These are phyloP conservation scores for Calophaca sinica DNA, from an alignment of 306 rosid species.

Conservation along the genomic window DNA sequence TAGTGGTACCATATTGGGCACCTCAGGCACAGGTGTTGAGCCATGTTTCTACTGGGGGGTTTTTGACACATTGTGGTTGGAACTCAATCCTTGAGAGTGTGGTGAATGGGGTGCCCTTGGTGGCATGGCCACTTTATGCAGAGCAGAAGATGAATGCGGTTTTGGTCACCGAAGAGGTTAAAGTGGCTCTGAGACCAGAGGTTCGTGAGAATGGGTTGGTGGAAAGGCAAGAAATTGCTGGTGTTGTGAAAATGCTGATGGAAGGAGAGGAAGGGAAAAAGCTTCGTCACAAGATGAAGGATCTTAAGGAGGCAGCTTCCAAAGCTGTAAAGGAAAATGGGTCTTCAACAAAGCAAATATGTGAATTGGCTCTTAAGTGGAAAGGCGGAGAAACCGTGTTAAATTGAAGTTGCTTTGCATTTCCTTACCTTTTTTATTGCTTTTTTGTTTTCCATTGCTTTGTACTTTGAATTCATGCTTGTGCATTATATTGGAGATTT, in stretches of 20 bases:
- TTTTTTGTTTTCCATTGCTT: no score
- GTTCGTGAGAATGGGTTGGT: conserved; percentile 28
- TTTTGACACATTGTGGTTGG: conserved; percentile 52
- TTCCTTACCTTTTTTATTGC: not conserved
- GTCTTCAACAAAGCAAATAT: conserved; percentile 37
- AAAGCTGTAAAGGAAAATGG: conserved; percentile 36
- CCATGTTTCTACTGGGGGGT: conserved; percentile 45
- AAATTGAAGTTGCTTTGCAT: not conserved
- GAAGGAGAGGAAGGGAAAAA: conserved; percentile 35
- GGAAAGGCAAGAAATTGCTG: conserved; percentile 41
- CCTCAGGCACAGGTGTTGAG: conserved; percentile 45
- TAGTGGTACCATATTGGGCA: conserved; percentile 43
- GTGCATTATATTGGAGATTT: no score
- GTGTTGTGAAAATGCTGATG: conserved; percentile 41
- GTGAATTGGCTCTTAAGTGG: conserved; percentile 40
- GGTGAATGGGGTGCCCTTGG: conserved; percentile 38
- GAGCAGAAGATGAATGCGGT: conserved; percentile 45
- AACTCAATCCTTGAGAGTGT: conserved; percentile 45
- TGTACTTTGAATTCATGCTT: no score
- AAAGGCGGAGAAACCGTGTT: not conserved
- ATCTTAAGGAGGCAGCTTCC: conserved; percentile 19
- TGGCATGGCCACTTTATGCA: conserved; percentile 46
- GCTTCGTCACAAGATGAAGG: not conserved
- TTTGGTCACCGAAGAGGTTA: conserved; percentile 4
- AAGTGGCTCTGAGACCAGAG: conserved; percentile 41